Percentiles rank a stretch among this genome's conserved stretches.
Evolutionary conservation across 2,329 filamentous ascomycete genomes (phyloP).

Genomic region (Pyrenophora seminiperda): DNA sequence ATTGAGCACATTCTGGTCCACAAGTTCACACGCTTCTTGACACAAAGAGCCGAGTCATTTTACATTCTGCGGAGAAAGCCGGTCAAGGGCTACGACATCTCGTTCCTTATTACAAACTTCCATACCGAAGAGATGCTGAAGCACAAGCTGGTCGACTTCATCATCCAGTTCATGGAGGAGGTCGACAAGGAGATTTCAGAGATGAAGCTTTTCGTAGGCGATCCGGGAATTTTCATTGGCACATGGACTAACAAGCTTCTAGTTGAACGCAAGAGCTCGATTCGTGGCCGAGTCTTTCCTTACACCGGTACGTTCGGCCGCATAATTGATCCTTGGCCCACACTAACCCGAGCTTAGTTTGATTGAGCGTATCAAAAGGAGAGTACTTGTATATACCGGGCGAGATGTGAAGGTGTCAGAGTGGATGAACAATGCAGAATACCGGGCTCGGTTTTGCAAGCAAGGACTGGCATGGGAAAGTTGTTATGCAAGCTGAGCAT

Average conservation of each 20-base stretch:
- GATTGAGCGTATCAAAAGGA: slow-evolving; percentile 27
- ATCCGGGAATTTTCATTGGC: not conserved
- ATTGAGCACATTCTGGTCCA: slow-evolving; percentile 98
- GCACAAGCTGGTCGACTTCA: slow-evolving; percentile 98
- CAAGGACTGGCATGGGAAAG: slow-evolving; percentile 7
- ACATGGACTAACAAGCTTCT: slow-evolving; percentile 38
- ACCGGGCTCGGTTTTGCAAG: slow-evolving; percentile 2
- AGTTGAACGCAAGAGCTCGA: slow-evolving; percentile 95
- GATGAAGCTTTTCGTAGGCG: slow-evolving; percentile 96
- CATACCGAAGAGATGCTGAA: slow-evolving; percentile 99
- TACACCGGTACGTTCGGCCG: slow-evolving; percentile 70
- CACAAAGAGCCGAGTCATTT: slow-evolving; percentile 93
- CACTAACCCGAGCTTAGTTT: slow-evolving; percentile 22
- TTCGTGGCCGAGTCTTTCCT: slow-evolving; percentile 99
- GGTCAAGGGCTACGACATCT: slow-evolving; percentile 98
- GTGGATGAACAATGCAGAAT: not conserved
- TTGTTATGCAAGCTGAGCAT: slow-evolving; percentile 14
- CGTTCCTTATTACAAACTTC: slow-evolving; percentile 97
- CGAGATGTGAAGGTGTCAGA: too few relatives aligned
- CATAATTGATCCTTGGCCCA: not conserved
- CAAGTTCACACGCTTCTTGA: slow-evolving; percentile 97
- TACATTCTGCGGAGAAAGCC: slow-evolving; percentile 95
- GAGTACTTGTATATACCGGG: slow-evolving; percentile 17
- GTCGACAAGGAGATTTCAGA: slow-evolving; percentile 99
- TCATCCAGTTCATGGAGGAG: slow-evolving; percentile 99